Evolutionary conservation across 2,329 filamentous ascomycete species (phyloP), one percentile per base, ranked within the genome.

Genomic region (Fusarium tricinctum): DNA sequence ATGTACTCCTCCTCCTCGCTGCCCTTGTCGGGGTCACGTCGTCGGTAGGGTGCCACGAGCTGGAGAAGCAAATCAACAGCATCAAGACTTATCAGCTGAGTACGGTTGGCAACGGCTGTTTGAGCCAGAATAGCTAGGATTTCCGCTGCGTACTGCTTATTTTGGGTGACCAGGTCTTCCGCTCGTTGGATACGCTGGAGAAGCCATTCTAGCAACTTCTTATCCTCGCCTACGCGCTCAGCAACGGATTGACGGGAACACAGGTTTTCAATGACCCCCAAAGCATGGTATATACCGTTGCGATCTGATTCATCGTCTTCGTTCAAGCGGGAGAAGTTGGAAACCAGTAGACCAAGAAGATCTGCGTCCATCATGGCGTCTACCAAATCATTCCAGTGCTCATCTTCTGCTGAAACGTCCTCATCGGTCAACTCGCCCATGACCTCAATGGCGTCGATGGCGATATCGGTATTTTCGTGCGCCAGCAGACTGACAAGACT

Each of bases 381-480:
- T 0, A 94, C 93, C 10, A 99, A 81, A 1, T 81, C 83, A 63
- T 91, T 88, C 93, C 94, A 97, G 73, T 97, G 89, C 56, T 88
- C 88, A 72, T 94, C 90, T 62, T 91, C 89, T 3, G 92, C 93
- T 42, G 90, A 86, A 3, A 97, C 93, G 75, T 98, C 95, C 76
- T 99, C 94, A 73, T 98, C 96, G 15, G 93, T 97, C 70, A 98
- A 82, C 81, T 99, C 96, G 57, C 89, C 90, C 50, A 99, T 88
- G 46, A 97, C 92, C 81, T 98, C 92, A 49, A 97, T 90, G 1
- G 91, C 92, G 67, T 91, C 92, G 73, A 98, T 97, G 13, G 96
- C 94, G 69, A 99, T 97, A 75, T 99, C 96, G 1, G 94, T 95
- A 77, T 99, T 99, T 74, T 99, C 96, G 77, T 99, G 96, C 17